Conservation (phyloP, 441 rosid species). For the Kokia cookei region DNA sequence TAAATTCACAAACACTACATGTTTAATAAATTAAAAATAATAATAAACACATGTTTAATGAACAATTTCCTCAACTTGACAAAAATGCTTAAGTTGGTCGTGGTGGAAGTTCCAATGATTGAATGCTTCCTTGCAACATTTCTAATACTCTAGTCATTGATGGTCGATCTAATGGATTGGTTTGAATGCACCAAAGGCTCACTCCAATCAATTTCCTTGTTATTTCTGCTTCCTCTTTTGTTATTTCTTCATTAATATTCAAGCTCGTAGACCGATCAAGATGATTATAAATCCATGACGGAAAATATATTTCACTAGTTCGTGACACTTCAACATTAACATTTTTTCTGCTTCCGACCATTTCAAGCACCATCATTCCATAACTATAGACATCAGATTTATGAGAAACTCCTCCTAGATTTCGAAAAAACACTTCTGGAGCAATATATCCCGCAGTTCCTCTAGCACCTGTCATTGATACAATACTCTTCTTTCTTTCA, state of each 20-base stretch:
- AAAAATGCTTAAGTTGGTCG: not conserved
- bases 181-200: conserved; percentile 36
- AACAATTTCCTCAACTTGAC: not conserved
- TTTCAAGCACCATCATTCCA: conserved; percentile 32
- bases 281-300: conserved; percentile 9
- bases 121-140: conserved; percentile 16
- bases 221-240: conserved; percentile 15
- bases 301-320: conserved; percentile 13
- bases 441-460: conserved; percentile 32
- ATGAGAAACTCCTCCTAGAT: conserved; percentile 23
- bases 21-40: too few species aligned
- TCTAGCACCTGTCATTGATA: conserved; percentile 22
- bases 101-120: not conserved
- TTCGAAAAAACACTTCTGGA: conserved; percentile 26
- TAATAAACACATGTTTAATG: too few species aligned
- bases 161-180: conserved; percentile 24
- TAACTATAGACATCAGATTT: conserved; percentile 35
- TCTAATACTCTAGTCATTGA: conserved; percentile 25
- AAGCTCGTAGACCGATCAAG: conserved; percentile 3
- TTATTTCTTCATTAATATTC: not conserved
- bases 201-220: conserved; percentile 18
- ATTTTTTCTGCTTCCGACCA: conserved; percentile 22
- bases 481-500: conserved; percentile 16
- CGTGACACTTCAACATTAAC: not conserved
- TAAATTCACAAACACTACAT: too few species aligned